Base-by-base conservation (phyloP, 208 protist genomes). In the Kentomonas sorsogonicus region DNA sequence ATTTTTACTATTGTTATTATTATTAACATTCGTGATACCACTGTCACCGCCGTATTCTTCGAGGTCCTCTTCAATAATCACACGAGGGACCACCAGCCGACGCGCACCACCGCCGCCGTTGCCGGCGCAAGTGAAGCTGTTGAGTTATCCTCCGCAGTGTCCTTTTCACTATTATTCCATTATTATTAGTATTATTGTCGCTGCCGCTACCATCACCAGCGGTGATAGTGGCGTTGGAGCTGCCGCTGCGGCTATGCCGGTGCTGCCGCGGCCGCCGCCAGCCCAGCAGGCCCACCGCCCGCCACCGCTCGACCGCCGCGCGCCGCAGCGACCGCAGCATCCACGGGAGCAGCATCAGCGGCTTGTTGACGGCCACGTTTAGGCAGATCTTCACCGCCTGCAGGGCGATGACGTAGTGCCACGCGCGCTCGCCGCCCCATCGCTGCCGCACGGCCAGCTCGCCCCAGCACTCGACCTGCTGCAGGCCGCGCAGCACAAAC, bases 331-430 rank as follows among this genome's bases (percentile, higher is more conserved):
- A 77, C 51, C 63, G 25, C 72, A 74, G 88, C 29, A 91, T 65
- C 72, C 74, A 92, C 36, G 78, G 78, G 7, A 85, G 60, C 11
- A 89, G 63, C 31, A 88, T 84, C n/a, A 89, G 52, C 41, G 84
- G 80, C 13, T 66, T 63, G 63, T 89, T 80, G 25, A 86, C 74
- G 20, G 76, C 72, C 20, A 73, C 23, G 56, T 80, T 78, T 2
- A 88, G 58, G 1, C 70, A n/a, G 53, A 74, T 82, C 72, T 92
- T 92, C 9, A 89, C 43, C 0, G 61, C 48, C 54, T 92, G 66
- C 3, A 92, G 69, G 20, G 67, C 45, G n/a, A 89, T 57, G 45
- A 89, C 53, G 22, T 61, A 61, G 38, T 85, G 76, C 79, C 85
- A 92, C 30, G 79, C 67, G 36, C 27, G 22, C 29, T 41, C 48